Evolutionary conservation across 2,329 filamentous ascomycete species (phyloP).

Genomic region (Ascosphaera acerosa): DNA sequence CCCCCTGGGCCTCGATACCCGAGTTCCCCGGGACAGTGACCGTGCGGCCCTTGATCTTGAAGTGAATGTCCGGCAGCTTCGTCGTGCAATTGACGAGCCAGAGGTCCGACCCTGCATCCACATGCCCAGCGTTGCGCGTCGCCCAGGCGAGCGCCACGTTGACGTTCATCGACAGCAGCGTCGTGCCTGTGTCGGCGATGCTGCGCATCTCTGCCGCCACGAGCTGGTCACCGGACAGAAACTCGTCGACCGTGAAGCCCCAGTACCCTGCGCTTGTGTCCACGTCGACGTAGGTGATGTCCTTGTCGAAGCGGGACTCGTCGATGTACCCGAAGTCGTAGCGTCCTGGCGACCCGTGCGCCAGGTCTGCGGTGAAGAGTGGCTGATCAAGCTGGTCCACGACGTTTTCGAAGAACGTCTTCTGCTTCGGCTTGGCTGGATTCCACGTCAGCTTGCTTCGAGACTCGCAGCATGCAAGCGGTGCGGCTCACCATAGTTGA

Average conservation of each 20-base stretch:
- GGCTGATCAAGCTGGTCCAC: constrained; percentile 34
- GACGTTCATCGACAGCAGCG: constrained; percentile 35
- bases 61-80: constrained; percentile 27
- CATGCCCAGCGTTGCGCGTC: too few species aligned
- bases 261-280: constrained; percentile 41
- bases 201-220: constrained; percentile 15
- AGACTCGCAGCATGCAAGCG: not conserved
- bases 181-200: constrained; percentile 44
- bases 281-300: constrained; percentile 35
- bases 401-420: constrained; percentile 52
- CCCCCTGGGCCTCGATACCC: constrained; percentile 29
- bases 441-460: not conserved
- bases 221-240: constrained; percentile 23
- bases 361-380: constrained; percentile 45
- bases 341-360: constrained; percentile 31
- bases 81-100: constrained; percentile 34
- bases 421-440: constrained; percentile 19
- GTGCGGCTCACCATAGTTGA: constrained; percentile 25
- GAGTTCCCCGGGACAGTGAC: constrained; percentile 29
- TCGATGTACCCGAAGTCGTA: constrained; percentile 58
- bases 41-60: constrained; percentile 27
- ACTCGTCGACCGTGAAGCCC: constrained; percentile 34
- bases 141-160: too few species aligned
- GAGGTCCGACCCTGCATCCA: too few species aligned
- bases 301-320: constrained; percentile 32